These are phyloP conservation scores for Vigna radiata DNA, from an alignment of 306 rosid species.

Conservation along the genomic window DNA sequence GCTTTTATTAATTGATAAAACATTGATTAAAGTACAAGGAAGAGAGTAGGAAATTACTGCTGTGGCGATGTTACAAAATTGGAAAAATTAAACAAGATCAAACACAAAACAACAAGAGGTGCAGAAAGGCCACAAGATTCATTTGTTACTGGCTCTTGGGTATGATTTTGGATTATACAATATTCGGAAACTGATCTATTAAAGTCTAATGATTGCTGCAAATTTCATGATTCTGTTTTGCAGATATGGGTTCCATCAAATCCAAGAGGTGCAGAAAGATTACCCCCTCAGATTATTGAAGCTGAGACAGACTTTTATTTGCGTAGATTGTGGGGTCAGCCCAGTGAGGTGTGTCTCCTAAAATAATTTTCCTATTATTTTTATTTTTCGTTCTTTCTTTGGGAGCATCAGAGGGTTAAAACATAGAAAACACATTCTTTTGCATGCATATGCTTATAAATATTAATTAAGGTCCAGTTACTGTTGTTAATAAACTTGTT, in stretches of 20 bases:
- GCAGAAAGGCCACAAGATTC: constrained; percentile 23
- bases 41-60: constrained; percentile 28
- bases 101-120: constrained; percentile 11
- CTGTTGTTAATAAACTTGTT: constrained; percentile 13
- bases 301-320: constrained; percentile 86
- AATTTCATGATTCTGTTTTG: constrained; percentile 52
- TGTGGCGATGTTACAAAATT: constrained; percentile 25
- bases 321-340: constrained; percentile 96
- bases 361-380: constrained; percentile 8
- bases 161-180: constrained; percentile 29
- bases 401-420: constrained; percentile 2
- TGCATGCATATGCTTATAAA: neutral
- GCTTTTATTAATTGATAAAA: constrained; percentile 31
- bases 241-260: constrained; percentile 97
- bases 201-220: constrained; percentile 9
- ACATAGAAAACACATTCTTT: constrained; percentile 34
- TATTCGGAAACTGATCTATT: constrained; percentile 24
- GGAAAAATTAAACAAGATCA: constrained; percentile 25
- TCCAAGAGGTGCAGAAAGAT: constrained; percentile 94
- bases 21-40: constrained; percentile 12
- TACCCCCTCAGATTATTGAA: constrained; percentile 81
- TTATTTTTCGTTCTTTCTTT: neutral
- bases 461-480: constrained; percentile 10
- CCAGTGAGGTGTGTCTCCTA: constrained; percentile 76
- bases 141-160: constrained; percentile 13